Base-by-base conservation (phyloP, 2,329 filamentous ascomycete species). In the Fusarium floridanum region DNA sequence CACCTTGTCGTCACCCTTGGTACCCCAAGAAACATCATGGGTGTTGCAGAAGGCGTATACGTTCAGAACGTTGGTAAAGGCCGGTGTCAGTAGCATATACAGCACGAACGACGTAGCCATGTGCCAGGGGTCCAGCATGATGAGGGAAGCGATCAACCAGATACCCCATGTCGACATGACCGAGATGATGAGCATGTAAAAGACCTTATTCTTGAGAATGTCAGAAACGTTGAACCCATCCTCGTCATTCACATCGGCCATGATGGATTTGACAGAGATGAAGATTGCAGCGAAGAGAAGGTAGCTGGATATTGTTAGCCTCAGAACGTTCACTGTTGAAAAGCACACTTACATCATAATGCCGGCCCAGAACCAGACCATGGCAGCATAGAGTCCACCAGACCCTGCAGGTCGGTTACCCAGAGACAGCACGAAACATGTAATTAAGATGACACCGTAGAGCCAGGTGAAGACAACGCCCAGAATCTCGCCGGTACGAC, bases 71-170 rank as follows among this genome's bases (percentile, higher is more conserved):
- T 98, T 99, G 86, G 97, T 97, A 85, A 98, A 99, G 1, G 95
- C 98, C 0, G 97, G 97, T 1, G 95, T 98, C 67, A 99, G 89
- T 48, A 98, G 90, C 78, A 98, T 91, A 83, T 99, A 99, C 89
- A 98, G 97, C 59, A 95, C 83, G 83, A 98, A 95, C 67, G 93
- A 92, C n/a, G 97, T 98, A 83, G 98, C 89, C 95, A 99, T 98
- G 85, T 99, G 97, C 96, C 97, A 99, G 5, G 97, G 97, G 82
- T 99, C 97, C 83, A 98, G 91, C 91, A 98, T 98, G 76, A 99
- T 87, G 75, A 99, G 88, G 10, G 95, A 98, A 1, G 95, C 93
- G 61, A 99, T 85, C 69, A 98, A 89, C 93, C 95, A 99, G 79
- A 99, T 92, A 72, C 97, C 89, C 81, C 97, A 99, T 0, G 97